A percentile compares a stretch with the other conserved stretches of the same genome.
These are phyloP conservation scores for Amaranthus palmeri DNA, from an alignment of 148 eudicot species.

Conservation along the genomic window DNA sequence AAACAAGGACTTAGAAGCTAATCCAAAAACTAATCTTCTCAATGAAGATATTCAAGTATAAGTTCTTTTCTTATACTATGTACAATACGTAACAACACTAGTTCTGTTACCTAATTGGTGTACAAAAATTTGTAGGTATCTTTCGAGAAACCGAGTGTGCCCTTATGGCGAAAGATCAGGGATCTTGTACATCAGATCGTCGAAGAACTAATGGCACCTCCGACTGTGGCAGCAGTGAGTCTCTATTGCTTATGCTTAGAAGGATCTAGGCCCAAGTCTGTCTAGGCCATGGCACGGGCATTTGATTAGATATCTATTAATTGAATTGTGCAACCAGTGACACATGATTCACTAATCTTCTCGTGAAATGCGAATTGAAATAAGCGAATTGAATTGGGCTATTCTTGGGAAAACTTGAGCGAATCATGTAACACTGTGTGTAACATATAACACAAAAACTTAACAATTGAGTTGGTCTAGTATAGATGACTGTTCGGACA, in stretches of 20 bases:
- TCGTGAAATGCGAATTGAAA: no score
- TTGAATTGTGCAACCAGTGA: no score
- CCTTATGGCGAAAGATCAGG: slow-evolving; percentile 28
- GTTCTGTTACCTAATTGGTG: background rate
- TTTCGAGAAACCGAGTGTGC: slow-evolving; percentile 13
- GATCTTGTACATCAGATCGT: slow-evolving; percentile 40
- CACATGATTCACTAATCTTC: no score
- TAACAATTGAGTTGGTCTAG: no score
- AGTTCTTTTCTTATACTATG: slow-evolving; percentile 4
- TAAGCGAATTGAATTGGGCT: no score
- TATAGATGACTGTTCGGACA: no score
- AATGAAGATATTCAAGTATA: slow-evolving; percentile 37
- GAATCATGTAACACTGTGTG: no score
- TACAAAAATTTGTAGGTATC: slow-evolving; percentile 23
- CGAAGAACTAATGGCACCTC: slow-evolving; percentile 75
- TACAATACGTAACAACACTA: background rate
- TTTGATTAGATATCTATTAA: no score
- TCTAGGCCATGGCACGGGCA: no score
- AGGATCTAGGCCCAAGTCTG: no score
- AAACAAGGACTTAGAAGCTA: slow-evolving; percentile 60
- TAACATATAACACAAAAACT: no score
- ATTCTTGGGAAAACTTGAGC: no score
- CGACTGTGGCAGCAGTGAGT: slow-evolving; percentile 81
- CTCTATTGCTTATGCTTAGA: background rate
- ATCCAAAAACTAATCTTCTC: slow-evolving; percentile 45